phyloP scores from a whole-genome alignment of 768 basidiomycete species.

The Wakefieldia striispora region DNA sequence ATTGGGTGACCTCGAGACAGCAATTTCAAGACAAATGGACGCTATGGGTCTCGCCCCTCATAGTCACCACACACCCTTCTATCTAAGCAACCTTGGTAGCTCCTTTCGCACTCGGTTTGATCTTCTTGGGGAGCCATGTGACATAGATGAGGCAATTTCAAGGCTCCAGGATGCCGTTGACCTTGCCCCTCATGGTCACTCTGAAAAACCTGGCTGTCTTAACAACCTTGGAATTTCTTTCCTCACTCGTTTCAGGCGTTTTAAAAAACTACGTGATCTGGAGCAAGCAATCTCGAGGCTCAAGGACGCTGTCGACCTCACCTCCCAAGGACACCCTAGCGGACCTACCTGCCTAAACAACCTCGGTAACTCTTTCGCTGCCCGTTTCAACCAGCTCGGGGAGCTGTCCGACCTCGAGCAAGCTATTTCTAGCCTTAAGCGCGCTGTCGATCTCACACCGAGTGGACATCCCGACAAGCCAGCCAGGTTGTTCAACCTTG shows the following conservation, averaged over 20 bases:
- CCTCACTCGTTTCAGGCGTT: background rate
- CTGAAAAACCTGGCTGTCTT: background rate
- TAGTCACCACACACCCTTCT: too few species aligned
- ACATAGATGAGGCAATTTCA: too few species aligned
- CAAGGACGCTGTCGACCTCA: background rate
- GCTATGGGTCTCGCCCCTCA: too few species aligned
- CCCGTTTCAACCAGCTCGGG: background rate
- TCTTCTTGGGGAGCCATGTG: too few species aligned
- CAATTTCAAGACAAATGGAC: background rate
- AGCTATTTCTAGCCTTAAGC: background rate
- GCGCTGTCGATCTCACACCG: background rate
- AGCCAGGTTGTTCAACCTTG: background rate
- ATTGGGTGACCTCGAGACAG: background rate
- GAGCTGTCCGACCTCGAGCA: background rate
- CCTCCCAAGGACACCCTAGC: background rate
- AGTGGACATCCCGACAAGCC: background rate
- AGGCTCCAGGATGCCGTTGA: background rate
- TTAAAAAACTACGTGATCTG: background rate
- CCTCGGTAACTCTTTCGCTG: background rate
- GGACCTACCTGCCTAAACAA: background rate
- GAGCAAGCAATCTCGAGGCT: background rate
- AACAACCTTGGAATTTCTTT: background rate
- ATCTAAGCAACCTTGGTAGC: too few species aligned
- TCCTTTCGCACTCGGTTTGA: too few species aligned
- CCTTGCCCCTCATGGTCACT: background rate